phyloP scores from a whole-genome alignment of 306 rosid genomes.

The Hippophae rhamnoides region DNA sequence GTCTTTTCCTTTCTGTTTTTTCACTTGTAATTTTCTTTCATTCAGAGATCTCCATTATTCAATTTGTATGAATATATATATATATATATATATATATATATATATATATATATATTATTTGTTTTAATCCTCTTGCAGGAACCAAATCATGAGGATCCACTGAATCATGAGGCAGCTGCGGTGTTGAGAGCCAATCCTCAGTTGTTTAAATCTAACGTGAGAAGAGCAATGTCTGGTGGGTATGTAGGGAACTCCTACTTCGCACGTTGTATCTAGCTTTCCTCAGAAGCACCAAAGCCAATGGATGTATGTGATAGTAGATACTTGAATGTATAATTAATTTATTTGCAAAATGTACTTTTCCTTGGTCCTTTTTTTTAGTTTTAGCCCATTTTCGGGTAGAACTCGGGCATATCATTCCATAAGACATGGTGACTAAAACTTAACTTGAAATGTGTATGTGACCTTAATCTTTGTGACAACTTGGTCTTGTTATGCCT shows the following conservation, averaged over 20 bases:
- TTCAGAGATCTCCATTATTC: too few species aligned
- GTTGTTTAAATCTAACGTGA: slow-evolving; percentile 44
- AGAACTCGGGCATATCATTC: slow-evolving; percentile 19
- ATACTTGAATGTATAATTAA: slow-evolving; percentile 40
- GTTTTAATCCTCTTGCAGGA: slow-evolving; percentile 18
- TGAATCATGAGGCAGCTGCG: slow-evolving; percentile 48
- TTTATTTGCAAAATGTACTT: slow-evolving; percentile 21
- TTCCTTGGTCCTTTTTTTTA: slow-evolving; percentile 17
- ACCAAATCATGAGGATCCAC: slow-evolving; percentile 46
- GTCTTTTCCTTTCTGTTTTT: background rate
- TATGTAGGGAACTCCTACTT: slow-evolving; percentile 45
- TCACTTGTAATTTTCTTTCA: background rate
- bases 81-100: too few species aligned
- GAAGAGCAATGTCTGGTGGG: slow-evolving; percentile 57
- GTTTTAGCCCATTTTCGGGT: background rate
- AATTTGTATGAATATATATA: too few species aligned
- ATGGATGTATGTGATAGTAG: slow-evolving; percentile 23
- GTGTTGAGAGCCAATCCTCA: slow-evolving; percentile 46
- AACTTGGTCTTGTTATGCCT: slow-evolving; percentile 15
- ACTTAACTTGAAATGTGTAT: slow-evolving; percentile 25
- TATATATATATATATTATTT: too few species aligned
- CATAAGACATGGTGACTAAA: slow-evolving; percentile 23
- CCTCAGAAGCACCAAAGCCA: slow-evolving; percentile 12
- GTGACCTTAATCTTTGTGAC: slow-evolving; percentile 26
- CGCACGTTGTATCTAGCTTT: slow-evolving; percentile 32